Base-by-base conservation (phyloP, 306 rosid species). In the Sechiopsis laciniata region DNA sequence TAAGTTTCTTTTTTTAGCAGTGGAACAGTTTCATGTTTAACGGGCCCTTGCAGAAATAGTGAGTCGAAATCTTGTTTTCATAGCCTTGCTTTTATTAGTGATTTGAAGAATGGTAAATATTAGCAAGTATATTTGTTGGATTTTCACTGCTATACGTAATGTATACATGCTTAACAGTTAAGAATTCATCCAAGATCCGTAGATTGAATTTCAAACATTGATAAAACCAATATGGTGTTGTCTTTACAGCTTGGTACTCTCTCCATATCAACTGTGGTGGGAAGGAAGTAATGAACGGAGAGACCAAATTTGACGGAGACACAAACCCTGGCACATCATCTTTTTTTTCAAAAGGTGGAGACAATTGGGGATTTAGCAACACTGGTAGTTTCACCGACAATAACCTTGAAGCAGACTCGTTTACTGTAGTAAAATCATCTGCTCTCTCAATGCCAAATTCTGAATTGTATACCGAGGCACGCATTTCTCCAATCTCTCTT, bases 221-320 rank as follows among this genome's bases (percentile, higher is more conserved):
- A 32, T 6, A 48, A 29, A 62, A 62, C 50, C 50, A 50, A 50
- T 48, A 69, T 55, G 65, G 57, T 6, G 8, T 24, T 66, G 4
- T 35, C 46, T 80, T 74, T 73, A 1, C 79, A 83, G 91, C 35
- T 32, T 64, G 17, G 57, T 85, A 84, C 76, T 85, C 85, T 75
- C 69, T 89, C 64, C 85, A 70, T 71, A 87, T 89, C 75, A 89
- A 87, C 40, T 87, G 91, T 61, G 92, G 96, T 8, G 96, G 96
- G 51, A 67, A 4, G 11, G 17, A 11, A 17, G 64, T 59, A 7
- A 14, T 58, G 1, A 74, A 55, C 42, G 72, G 58, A 48, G 51
- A 40, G 46, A 76, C 45, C 62, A 35, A 29, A 32, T 89, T 74
- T 78, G 91, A 87, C 15, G 85, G 15, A 14, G 90, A 89, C 77